Percentiles rank a stretch among this genome's conserved stretches.
Evolutionary conservation across 345 rosid species (phyloP).

Genomic region (Eucalyptus pauciflora): DNA sequence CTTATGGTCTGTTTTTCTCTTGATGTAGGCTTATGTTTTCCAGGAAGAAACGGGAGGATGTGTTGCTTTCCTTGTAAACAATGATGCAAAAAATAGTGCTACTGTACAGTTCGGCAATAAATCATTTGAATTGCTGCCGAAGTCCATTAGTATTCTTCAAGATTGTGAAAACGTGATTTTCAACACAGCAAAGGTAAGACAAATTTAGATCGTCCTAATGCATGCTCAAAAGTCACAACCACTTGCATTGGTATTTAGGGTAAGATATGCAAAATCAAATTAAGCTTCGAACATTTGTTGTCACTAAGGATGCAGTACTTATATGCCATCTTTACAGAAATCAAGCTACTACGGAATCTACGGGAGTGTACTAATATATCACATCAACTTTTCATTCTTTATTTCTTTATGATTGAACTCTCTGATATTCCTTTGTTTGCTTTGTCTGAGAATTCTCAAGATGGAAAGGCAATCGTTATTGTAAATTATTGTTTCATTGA

Average conservation of each 20-base stretch:
- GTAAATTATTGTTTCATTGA: too few relatives aligned
- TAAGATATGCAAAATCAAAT: background rate
- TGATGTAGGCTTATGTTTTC: conserved; percentile 58
- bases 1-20: background rate
- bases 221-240: background rate
- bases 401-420: background rate
- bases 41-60: conserved; percentile 46
- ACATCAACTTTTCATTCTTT: background rate
- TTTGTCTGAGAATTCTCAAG: too few relatives aligned
- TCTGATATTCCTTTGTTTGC: background rate
- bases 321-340: background rate
- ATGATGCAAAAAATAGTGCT: conserved; percentile 6
- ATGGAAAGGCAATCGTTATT: too few relatives aligned
- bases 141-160: conserved; percentile 59
- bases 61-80: conserved; percentile 75
- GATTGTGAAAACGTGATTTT: conserved; percentile 47
- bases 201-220: background rate
- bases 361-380: background rate
- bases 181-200: conserved; percentile 68
- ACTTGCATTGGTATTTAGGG: background rate
- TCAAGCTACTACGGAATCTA: background rate
- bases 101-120: conserved; percentile 29
- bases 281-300: background rate
- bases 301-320: background rate
- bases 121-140: conserved; percentile 39